These are phyloP conservation scores for Camillea tinctor DNA, from an alignment of 2,329 filamentous ascomycete genomes.

Conservation along the genomic window DNA sequence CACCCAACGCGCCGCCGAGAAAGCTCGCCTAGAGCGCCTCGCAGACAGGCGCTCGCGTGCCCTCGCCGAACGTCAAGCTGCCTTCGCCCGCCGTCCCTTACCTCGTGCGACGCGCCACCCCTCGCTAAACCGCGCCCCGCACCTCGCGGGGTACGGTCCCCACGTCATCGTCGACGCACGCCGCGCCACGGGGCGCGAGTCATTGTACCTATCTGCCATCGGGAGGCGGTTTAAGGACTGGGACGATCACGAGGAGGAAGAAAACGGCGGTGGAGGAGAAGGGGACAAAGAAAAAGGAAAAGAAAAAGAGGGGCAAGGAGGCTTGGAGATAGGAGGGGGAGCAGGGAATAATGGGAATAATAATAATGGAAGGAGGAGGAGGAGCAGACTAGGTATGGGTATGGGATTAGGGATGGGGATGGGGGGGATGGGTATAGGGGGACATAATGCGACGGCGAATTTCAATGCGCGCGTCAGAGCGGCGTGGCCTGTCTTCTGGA, in stretches of 20 bases:
- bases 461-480: conserved; percentile 57
- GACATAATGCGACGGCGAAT: conserved; percentile 29
- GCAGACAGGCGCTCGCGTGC: conserved; percentile 48
- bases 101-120: conserved; percentile 54
- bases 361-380: no score
- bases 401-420: conserved; percentile 1
- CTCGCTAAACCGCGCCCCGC: conserved; percentile 54
- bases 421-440: no score
- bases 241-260: not conserved
- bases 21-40: conserved; percentile 19
- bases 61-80: conserved; percentile 55
- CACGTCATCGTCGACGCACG: conserved; percentile 76
- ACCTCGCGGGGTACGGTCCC: conserved; percentile 57
- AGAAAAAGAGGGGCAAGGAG: conserved; percentile 6
- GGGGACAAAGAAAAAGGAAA: no score
- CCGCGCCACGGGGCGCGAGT: conserved; percentile 74
- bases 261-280: no score
- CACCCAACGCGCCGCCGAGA: conserved; percentile 13
- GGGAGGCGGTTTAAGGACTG: conserved; percentile 44
- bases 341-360: not conserved
- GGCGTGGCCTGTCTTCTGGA: conserved; percentile 71
- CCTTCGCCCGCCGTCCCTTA: conserved; percentile 49
- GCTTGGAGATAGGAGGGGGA: not conserved
- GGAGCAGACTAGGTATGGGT: conserved; percentile 1
- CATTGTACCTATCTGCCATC: conserved; percentile 66